Conservation (phyloP, 2,329 filamentous ascomycete species). For the Didymella arachidicola region DNA sequence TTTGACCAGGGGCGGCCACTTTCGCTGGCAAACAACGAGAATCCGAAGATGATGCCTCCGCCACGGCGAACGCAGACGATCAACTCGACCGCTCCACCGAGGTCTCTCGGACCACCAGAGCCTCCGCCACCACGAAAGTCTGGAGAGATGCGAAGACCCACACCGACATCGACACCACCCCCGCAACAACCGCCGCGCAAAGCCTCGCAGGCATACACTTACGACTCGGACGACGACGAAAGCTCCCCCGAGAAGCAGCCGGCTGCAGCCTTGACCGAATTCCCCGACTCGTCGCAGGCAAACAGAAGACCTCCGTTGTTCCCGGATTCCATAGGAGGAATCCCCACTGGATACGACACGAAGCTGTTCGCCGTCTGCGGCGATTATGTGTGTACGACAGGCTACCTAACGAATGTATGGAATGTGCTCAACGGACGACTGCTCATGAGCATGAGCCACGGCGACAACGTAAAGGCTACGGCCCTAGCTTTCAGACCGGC, state of each 20-base stretch:
- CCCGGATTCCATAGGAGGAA: conserved; percentile 75
- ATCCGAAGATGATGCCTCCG: conserved; percentile 42
- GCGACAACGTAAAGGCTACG: conserved; percentile 83
- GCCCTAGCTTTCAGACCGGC: conserved; percentile 87
- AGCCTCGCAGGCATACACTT: conserved; percentile 38
- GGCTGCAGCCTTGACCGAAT: conserved; percentile 66
- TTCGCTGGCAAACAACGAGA: conserved; percentile 34
- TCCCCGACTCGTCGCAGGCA: conserved; percentile 82
- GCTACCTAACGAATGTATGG: conserved; percentile 88
- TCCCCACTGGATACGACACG: conserved; percentile 85
- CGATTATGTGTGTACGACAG: conserved; percentile 84
- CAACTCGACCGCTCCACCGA: conserved; percentile 23
- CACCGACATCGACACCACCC: conserved; percentile 23
- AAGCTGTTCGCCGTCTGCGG: conserved; percentile 88
- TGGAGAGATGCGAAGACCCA: conserved; percentile 43
- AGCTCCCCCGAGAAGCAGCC: conserved; percentile 56
- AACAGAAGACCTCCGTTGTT: conserved; percentile 84
- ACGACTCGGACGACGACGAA: conserved; percentile 62
- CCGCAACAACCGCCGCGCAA: conserved; percentile 18
- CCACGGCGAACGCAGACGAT: conserved; percentile 47
- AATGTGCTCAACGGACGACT: conserved; percentile 82
- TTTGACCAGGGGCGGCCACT: conserved; percentile 46
- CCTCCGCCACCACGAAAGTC: conserved; percentile 48
- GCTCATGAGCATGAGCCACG: conserved; percentile 80
- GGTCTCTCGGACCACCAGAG: conserved; percentile 43